A percentile compares a stretch with the other conserved stretches of the same genome.
These are phyloP conservation scores for Diaporthe citriasiana DNA, from an alignment of 2,329 filamentous ascomycete genomes.

Conservation along the genomic window DNA sequence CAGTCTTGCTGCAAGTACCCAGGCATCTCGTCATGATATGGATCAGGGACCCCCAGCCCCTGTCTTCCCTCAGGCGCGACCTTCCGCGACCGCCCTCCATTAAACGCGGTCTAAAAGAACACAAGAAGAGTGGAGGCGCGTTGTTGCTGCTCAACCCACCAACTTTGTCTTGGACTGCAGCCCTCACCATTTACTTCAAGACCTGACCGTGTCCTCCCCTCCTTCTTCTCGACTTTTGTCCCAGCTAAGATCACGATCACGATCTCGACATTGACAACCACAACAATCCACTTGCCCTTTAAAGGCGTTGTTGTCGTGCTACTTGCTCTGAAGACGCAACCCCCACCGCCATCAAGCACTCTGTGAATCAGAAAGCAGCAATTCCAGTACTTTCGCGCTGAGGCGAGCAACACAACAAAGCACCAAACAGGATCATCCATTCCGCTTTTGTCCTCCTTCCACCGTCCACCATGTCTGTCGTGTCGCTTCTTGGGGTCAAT, in stretches of 20 bases:
- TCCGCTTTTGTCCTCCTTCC: not conserved
- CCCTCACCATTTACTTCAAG: not conserved
- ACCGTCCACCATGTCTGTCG: constrained; percentile 81
- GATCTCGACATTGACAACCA: not conserved
- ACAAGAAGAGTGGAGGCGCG: constrained; percentile 35
- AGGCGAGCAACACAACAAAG: constrained; percentile 1
- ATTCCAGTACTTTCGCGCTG: not conserved
- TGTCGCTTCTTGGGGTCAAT: constrained; percentile 94
- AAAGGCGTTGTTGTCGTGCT: not conserved
- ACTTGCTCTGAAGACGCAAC: not conserved
- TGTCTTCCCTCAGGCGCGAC: constrained; percentile 19
- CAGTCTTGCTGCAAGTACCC: not conserved
- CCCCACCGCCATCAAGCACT: not conserved
- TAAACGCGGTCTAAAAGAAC: constrained; percentile 29
- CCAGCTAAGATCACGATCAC: not conserved
- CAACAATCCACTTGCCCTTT: not conserved
- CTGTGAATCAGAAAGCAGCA: not conserved
- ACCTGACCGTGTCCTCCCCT: not conserved
- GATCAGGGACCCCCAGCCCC: constrained; percentile 2
- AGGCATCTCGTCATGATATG: not conserved
- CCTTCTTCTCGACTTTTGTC: not conserved
- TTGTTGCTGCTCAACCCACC: constrained; percentile 29
- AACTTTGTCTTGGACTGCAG: constrained; percentile 25
- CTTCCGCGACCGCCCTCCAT: constrained; percentile 7
- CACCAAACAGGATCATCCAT: not conserved